These are phyloP conservation scores for Populus hybrid DNA, from an alignment of 441 rosid genomes.

Conservation along the genomic window DNA sequence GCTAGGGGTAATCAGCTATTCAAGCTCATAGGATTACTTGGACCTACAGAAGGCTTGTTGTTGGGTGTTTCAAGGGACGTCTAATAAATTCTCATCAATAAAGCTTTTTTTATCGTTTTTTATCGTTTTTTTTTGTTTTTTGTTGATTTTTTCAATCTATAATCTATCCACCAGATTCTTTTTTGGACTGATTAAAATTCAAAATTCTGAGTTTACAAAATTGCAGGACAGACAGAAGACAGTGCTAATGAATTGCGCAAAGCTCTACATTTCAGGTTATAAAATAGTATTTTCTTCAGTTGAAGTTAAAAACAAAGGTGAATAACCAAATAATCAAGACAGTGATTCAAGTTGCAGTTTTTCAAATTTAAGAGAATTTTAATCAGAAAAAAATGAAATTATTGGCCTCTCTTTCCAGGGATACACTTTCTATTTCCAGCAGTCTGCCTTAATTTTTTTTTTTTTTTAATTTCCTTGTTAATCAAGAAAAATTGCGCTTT, in stretches of 20 bases:
- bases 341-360: not conserved
- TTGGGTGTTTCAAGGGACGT: not conserved
- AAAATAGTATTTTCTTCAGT: not conserved
- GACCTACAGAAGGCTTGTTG: conserved; percentile 7
- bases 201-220: not conserved
- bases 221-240: not conserved
- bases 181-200: not conserved
- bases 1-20: conserved; percentile 9
- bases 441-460: not conserved
- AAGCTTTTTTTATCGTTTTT: too few relatives aligned
- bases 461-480: too few relatives aligned
- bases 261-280: not conserved
- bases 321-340: not conserved
- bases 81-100: not conserved
- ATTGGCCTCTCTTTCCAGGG: too few relatives aligned
- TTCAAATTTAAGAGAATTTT: not conserved
- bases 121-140: not conserved
- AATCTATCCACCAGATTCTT: not conserved
- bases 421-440: too few relatives aligned
- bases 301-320: not conserved
- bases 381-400: too few relatives aligned
- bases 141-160: not conserved
- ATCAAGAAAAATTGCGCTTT: not conserved
- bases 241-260: not conserved
- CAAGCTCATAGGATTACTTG: not conserved